Evolutionary conservation across 1,284 basidiomycete species (phyloP), one percentile per base, ranked within the genome.

Genomic region (Rhodotorula sp.): DNA sequence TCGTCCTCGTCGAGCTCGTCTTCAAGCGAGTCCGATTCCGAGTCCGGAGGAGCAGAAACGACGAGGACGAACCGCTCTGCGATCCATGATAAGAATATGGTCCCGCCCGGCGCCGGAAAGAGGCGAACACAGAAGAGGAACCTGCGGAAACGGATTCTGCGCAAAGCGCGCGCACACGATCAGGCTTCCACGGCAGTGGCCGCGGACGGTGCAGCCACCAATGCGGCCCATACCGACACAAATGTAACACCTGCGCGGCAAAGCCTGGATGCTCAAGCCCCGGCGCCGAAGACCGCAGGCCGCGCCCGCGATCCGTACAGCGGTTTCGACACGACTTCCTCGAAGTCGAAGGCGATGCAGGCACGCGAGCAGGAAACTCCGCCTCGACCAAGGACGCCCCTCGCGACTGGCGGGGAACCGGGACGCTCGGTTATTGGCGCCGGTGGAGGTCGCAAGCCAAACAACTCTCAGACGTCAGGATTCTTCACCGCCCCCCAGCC

Each of bases 381-480:
- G 30, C 44, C 4, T 22, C 61, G 29, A 22, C 61, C 24, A 29
- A 29, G 24, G 10, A 51, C 49, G 17, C 49, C 51, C 37, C 26
- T 63, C 46, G 54, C 51, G 17, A 67, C 66, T 33, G 69, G 69
- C 18, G 59, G 65, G 37, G 66, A 70, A 46, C 69, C 69, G 4
- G 69, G 69, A 8, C 7, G 51, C 14, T 70, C 69, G 20, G n/a
- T 37, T 17, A 57, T 70, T 20, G 62, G 69, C 37, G 33, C 60
- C 20, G 65, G 60, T 4, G 30, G 49, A 18, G 57, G 57, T 18
- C 44, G 44, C 22, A 26, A 46, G 57, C 57, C 18, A 45, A 30
- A 33, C 57, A 26, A 54, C 29, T 54, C 53, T 14, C 49, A 18
- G 42, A n/a, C 30, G 37, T 37, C 37, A 26, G 57, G 44, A 14